Evolutionary conservation across 305 asterid genomes (phyloP).

Genomic region (Rubia tinctorum): DNA sequence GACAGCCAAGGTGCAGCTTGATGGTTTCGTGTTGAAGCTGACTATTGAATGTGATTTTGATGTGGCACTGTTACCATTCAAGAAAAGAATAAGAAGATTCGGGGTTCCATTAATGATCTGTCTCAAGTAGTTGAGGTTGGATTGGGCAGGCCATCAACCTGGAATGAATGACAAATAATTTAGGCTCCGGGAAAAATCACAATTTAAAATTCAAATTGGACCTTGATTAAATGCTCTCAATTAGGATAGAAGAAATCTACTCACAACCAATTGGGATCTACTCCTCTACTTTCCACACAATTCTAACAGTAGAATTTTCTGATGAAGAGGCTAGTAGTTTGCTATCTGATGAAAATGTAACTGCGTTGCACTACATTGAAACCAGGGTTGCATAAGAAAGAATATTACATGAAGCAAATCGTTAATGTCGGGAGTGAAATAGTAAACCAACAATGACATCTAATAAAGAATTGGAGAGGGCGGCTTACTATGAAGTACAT

Average conservation of each 20-base stretch:
- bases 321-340: constrained; percentile 77
- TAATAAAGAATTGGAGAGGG: too few species aligned
- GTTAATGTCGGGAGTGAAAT: neutral
- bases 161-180: too few species aligned
- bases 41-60: neutral
- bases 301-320: constrained; percentile 78
- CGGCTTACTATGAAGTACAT: constrained; percentile 37
- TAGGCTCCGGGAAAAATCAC: neutral
- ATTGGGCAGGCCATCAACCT: too few species aligned
- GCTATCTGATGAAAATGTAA: constrained; percentile 54
- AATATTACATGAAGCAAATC: too few species aligned
- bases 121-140: too few species aligned
- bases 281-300: constrained; percentile 48
- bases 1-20: constrained; percentile 20
- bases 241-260: too few species aligned
- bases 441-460: neutral
- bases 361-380: constrained; percentile 56
- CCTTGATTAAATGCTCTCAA: too few species aligned
- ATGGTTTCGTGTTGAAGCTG: constrained; percentile 21
- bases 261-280: too few species aligned
- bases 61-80: too few species aligned
- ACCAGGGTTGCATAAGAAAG: neutral
- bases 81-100: too few species aligned
- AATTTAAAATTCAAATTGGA: too few species aligned
- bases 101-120: too few species aligned